phyloP scores from a whole-genome alignment of 1,139 yeast genomes.

The Scheffersomyces cryptocercus region DNA sequence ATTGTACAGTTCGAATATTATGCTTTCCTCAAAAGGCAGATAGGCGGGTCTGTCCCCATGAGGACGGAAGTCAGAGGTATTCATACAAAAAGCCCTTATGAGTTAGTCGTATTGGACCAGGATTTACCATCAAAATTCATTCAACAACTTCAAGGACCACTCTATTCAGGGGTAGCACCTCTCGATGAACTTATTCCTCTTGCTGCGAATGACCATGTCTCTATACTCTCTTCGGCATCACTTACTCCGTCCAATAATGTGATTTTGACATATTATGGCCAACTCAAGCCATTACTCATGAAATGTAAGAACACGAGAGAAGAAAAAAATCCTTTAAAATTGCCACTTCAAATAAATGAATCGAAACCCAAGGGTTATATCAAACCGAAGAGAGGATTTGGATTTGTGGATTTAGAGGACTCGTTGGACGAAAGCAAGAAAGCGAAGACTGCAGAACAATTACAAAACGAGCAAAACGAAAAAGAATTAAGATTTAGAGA shows the following conservation, averaged over 20 bases:
- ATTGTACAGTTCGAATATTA: constrained; percentile 22
- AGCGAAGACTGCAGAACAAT: background rate
- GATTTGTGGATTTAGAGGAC: constrained; percentile 32
- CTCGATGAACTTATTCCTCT: constrained; percentile 20
- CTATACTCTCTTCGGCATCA: constrained; percentile 22
- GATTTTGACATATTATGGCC: constrained; percentile 25
- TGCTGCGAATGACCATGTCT: constrained; percentile 13
- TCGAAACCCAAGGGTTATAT: constrained; percentile 18
- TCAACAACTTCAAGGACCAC: constrained; percentile 27
- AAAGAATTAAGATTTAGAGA: constrained; percentile 11
- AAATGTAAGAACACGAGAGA: constrained; percentile 9
- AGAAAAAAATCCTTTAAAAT: background rate
- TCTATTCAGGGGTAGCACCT: constrained; percentile 7
- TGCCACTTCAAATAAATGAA: constrained; percentile 2
- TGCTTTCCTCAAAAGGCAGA: constrained; percentile 16
- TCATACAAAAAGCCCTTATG: constrained; percentile 10
- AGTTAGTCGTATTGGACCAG: constrained; percentile 16
- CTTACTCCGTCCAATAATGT: constrained; percentile 10
- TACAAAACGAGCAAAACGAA: background rate
- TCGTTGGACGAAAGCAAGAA: constrained; percentile 9
- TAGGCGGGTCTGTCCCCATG: constrained; percentile 11
- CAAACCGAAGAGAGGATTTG: constrained; percentile 39
- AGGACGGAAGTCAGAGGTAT: constrained; percentile 13
- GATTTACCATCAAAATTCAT: constrained; percentile 9
- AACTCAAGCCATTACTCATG: constrained; percentile 35